Evolutionary conservation across 805 yeast genomes (phyloP).

Genomic region (Saccharomycopsis synnaedendra): DNA sequence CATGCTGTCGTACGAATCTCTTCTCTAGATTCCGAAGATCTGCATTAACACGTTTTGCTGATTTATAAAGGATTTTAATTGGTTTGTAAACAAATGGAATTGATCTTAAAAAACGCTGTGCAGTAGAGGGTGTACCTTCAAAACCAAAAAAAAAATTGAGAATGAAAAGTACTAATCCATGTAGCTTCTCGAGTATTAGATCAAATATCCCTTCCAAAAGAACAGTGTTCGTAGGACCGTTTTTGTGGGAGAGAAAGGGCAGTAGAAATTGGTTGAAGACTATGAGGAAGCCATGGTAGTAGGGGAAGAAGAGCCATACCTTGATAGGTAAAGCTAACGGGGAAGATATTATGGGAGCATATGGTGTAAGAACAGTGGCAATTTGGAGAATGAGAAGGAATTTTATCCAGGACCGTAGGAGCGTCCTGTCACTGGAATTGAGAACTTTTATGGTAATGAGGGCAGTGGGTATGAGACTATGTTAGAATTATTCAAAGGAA

Average conservation of each 20-base stretch:
- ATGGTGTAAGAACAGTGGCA: background rate
- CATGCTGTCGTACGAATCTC: background rate
- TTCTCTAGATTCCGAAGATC: background rate
- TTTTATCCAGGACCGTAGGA: constrained; percentile 15
- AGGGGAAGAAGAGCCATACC: constrained; percentile 13
- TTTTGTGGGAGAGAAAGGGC: constrained; percentile 1
- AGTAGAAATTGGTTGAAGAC: constrained; percentile 14
- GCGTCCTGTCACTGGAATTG: constrained; percentile 6
- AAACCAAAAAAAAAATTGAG: background rate
- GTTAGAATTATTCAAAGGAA: too few relatives aligned
- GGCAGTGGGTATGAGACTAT: constrained; percentile 1
- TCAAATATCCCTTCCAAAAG: background rate
- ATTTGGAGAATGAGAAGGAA: constrained; percentile 2
- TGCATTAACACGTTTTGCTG: background rate
- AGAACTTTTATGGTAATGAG: constrained; percentile 9
- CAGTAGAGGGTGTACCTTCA: background rate
- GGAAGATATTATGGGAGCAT: background rate
- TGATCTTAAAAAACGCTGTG: background rate
- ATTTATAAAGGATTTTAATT: background rate
- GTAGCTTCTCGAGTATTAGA: background rate
- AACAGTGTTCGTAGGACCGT: background rate
- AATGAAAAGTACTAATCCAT: background rate
- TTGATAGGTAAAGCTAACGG: background rate
- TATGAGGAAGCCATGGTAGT: constrained; percentile 13
- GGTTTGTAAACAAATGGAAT: constrained; percentile 1